Conservation (phyloP, 78 protist species). For the Neovahlkampfia damariscottae region DNA sequence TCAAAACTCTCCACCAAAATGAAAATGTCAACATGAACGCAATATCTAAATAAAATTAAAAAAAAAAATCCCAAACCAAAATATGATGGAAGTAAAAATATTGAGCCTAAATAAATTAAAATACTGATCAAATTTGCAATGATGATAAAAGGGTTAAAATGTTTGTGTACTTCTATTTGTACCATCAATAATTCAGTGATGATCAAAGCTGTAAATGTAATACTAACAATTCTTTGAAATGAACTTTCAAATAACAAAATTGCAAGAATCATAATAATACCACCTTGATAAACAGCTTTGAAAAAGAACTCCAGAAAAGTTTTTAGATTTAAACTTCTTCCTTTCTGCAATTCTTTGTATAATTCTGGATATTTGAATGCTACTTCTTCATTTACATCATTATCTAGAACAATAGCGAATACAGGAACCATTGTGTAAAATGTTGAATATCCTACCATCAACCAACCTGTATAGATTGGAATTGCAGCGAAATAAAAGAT, state of each 20-base stretch:
- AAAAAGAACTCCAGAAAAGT: conserved; percentile 79
- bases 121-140: conserved; percentile 32
- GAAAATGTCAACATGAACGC: conserved; percentile 47
- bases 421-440: conserved; percentile 89
- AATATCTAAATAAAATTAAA: conserved; percentile 14
- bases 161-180: conserved; percentile 56
- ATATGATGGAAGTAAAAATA: conserved; percentile 55
- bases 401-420: conserved; percentile 79
- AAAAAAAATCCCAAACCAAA: conserved; percentile 12
- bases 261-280: conserved; percentile 75
- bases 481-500: conserved; percentile 81
- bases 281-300: conserved; percentile 81
- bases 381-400: conserved; percentile 54
- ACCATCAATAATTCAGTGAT: conserved; percentile 86
- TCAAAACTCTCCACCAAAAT: conserved; percentile 54
- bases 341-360: conserved; percentile 84
- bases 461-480: conserved; percentile 68
- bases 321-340: conserved; percentile 63
- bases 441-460: conserved; percentile 66
- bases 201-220: conserved; percentile 89
- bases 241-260: conserved; percentile 62
- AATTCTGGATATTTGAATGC: conserved; percentile 80
- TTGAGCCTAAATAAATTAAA: conserved; percentile 35
- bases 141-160: conserved; percentile 33
- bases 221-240: conserved; percentile 70